These are phyloP conservation scores for Neurospora intermedia DNA, from an alignment of 495 filamentous ascomycete genomes.

Conservation along the genomic window DNA sequence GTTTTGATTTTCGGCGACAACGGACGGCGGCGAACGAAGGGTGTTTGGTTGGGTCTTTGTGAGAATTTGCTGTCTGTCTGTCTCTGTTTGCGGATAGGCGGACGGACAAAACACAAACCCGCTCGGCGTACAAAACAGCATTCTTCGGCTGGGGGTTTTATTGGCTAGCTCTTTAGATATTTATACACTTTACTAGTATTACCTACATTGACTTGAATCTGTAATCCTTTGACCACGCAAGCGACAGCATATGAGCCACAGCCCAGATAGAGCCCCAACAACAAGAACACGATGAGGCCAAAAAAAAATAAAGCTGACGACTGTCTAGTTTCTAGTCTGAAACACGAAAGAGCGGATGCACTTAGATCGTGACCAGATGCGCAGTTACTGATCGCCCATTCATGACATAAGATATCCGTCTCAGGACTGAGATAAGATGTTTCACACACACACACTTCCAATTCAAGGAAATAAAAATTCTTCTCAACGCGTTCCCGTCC, in stretches of 20 bases:
- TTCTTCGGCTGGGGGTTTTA: background rate
- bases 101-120: background rate
- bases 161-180: background rate
- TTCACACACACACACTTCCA: no score
- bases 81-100: background rate
- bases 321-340: no score
- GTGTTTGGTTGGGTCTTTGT: background rate
- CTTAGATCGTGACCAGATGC: background rate
- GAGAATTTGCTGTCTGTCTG: background rate
- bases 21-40: background rate
- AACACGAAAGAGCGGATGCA: background rate
- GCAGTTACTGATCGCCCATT: background rate
- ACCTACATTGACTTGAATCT: background rate
- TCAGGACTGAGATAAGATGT: no score
- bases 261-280: background rate
- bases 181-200: background rate
- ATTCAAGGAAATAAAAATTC: no score
- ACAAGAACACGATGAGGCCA: background rate
- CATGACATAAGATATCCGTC: background rate
- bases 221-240: background rate
- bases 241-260: background rate
- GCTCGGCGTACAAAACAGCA: background rate
- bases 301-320: background rate
- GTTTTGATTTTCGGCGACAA: background rate
- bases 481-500: no score